These are phyloP conservation scores for Jaminaea rosea DNA, from an alignment of 1,284 basidiomycete genomes.

Conservation along the genomic window DNA sequence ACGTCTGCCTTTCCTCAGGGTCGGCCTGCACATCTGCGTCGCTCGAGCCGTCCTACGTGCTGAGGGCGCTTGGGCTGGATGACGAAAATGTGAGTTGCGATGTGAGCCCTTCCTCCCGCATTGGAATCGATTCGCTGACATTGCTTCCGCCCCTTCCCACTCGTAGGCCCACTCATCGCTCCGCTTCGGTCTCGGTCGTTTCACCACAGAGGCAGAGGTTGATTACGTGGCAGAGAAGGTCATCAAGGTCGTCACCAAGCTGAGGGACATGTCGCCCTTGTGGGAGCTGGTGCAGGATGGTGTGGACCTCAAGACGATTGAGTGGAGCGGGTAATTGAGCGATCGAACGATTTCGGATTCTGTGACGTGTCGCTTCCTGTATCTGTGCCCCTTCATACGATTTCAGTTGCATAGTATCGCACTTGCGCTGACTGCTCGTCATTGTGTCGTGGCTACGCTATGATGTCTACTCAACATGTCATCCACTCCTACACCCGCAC, in stretches of 20 bases:
- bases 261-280: slow-evolving; percentile 59
- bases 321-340: slow-evolving; percentile 69
- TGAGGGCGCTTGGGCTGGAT: slow-evolving; percentile 81
- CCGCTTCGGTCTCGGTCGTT: slow-evolving; percentile 93
- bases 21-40: slow-evolving; percentile 98
- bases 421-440: too few species aligned
- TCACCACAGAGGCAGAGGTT: slow-evolving; percentile 94
- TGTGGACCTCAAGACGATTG: slow-evolving; percentile 82
- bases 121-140: too few species aligned
- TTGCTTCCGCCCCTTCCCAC: too few species aligned
- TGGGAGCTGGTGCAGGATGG: slow-evolving; percentile 54
- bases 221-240: slow-evolving; percentile 90
- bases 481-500: too few species aligned
- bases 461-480: too few species aligned
- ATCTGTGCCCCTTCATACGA: too few species aligned
- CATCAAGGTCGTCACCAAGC: slow-evolving; percentile 65
- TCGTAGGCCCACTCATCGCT: slow-evolving; percentile 95
- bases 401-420: too few species aligned
- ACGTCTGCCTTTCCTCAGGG: slow-evolving; percentile 92
- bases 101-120: too few species aligned
- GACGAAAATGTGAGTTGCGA: slow-evolving; percentile 98
- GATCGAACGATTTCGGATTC: too few species aligned
- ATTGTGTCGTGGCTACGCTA: too few species aligned
- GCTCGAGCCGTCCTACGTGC: slow-evolving; percentile 93
- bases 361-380: too few species aligned